Percentiles rank a stretch among this genome's conserved stretches.
These are phyloP conservation scores for Cercospora citrullina DNA, from an alignment of 2,329 filamentous ascomycete genomes.

Conservation along the genomic window DNA sequence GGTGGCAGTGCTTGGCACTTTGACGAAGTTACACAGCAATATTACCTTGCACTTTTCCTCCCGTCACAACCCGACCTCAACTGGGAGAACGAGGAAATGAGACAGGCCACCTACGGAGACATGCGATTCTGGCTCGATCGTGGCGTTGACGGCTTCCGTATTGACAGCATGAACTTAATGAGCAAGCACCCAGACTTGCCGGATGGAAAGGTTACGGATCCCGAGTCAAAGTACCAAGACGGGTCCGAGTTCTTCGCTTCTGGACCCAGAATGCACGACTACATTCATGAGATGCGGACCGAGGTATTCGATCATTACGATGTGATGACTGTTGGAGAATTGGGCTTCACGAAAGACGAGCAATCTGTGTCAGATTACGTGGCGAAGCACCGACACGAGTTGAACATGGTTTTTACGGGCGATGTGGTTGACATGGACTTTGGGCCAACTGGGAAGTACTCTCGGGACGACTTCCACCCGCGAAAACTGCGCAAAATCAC, in stretches of 20 bases:
- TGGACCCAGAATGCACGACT: slow-evolving; percentile 50
- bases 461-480: slow-evolving; percentile 53
- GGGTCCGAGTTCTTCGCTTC: slow-evolving; percentile 25
- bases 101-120: slow-evolving; percentile 48
- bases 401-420: slow-evolving; percentile 73
- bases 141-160: slow-evolving; percentile 46
- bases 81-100: slow-evolving; percentile 48
- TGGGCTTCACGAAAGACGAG: slow-evolving; percentile 46
- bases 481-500: slow-evolving; percentile 52
- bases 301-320: slow-evolving; percentile 49
- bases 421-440: slow-evolving; percentile 57
- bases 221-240: slow-evolving; percentile 28
- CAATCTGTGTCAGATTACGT: slow-evolving; percentile 45
- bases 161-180: slow-evolving; percentile 52
- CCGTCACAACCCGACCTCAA: slow-evolving; percentile 50
- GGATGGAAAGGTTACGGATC: slow-evolving; percentile 44
- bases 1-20: slow-evolving; percentile 47
- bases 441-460: slow-evolving; percentile 48
- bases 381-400: slow-evolving; percentile 53
- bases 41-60: slow-evolving; percentile 50
- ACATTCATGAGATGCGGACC: slow-evolving; percentile 46
- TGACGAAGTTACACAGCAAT: slow-evolving; percentile 48
- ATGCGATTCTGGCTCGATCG: slow-evolving; percentile 50
- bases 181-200: slow-evolving; percentile 46
- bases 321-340: slow-evolving; percentile 54